phyloP scores from a whole-genome alignment of 164 flowering plant genomes.

The Umbellularia californica region DNA sequence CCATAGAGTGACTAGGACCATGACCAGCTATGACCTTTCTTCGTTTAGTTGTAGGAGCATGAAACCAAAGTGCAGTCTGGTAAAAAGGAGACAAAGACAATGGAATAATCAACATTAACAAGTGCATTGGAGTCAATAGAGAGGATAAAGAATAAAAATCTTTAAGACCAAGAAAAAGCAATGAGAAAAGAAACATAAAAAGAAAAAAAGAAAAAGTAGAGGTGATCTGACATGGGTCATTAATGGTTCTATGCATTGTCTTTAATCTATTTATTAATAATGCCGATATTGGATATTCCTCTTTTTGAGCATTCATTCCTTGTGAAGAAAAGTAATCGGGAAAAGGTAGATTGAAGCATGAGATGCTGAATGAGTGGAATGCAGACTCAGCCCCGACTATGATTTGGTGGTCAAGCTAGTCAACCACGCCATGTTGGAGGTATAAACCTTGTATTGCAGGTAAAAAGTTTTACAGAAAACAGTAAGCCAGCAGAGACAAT shows the following conservation, averaged over 20 bases:
- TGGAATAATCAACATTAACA: neutral
- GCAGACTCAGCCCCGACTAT: constrained; percentile 25
- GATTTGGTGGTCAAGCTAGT: constrained; percentile 28
- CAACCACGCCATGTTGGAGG: constrained; percentile 25
- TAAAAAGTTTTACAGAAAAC: constrained; percentile 1
- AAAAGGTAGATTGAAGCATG: constrained; percentile 24
- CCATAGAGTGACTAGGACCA: too few relatives aligned
- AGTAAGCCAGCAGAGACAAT: constrained; percentile 7
- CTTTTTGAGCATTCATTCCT: neutral
- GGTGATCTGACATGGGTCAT: too few relatives aligned
- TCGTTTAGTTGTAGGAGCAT: neutral
- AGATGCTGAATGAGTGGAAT: constrained; percentile 43
- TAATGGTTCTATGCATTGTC: neutral
- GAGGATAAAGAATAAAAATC: neutral
- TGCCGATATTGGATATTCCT: neutral
- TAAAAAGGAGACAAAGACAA: neutral
- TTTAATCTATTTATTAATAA: neutral
- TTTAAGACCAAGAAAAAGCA: too few relatives aligned
- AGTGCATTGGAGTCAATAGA: neutral
- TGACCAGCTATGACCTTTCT: too few relatives aligned
- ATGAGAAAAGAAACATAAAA: neutral
- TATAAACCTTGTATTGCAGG: constrained; percentile 12
- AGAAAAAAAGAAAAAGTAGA: too few relatives aligned
- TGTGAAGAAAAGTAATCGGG: neutral
- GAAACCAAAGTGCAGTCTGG: neutral